Base-by-base conservation (phyloP, 1,284 basidiomycete species). In the Chalciporus piperatoides region DNA sequence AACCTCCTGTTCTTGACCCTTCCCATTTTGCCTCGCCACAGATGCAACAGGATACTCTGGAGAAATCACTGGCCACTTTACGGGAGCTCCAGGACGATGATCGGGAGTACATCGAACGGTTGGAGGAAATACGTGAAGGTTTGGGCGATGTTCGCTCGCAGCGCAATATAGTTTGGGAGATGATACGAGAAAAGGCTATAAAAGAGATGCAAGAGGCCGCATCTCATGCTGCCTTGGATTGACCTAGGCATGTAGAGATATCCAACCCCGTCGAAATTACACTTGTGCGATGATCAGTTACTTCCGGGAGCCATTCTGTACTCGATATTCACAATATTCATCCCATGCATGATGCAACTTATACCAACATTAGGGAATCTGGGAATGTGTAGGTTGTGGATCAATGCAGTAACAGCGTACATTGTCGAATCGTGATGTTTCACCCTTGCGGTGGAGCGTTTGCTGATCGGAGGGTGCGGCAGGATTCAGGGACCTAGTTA, bases 31-130 rank as follows among this genome's bases (percentile, higher is more conserved):
- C 77, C 3, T 76, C 77, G 3, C 80, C 80, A 12, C 81, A 84
- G 45, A 74, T 77, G 66, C 84, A 87, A 57, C 65, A 80, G 51
- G 84, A 83, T 40, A 82, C 71, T 10, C 63, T 91, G 49, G 86
- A 90, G 60, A 89, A 86, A 63, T 79, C 82, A 10, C 59, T 91
- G 36, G 78, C 82, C 9, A 76, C 79, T 3, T 66, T 91, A 43
- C 78, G 84, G 43, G 88, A 91, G 58, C 70, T 91, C 14, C 83
- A 87, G 59, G 89, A 91, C 60, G 89, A 91, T 59, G 84, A 83
- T 4, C 74, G 87, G 41, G 88, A 91, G 64, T 91, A 90, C 61
- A 80, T 83, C 4, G 89, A 90, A 59, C 77, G 88, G 23, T 64
- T 91, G 49, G 80, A 86, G 57, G 88, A 91, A 63, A 87, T 91